Base-by-base conservation (phyloP, 768 basidiomycete genomes). In the Pluteus cervinus region DNA sequence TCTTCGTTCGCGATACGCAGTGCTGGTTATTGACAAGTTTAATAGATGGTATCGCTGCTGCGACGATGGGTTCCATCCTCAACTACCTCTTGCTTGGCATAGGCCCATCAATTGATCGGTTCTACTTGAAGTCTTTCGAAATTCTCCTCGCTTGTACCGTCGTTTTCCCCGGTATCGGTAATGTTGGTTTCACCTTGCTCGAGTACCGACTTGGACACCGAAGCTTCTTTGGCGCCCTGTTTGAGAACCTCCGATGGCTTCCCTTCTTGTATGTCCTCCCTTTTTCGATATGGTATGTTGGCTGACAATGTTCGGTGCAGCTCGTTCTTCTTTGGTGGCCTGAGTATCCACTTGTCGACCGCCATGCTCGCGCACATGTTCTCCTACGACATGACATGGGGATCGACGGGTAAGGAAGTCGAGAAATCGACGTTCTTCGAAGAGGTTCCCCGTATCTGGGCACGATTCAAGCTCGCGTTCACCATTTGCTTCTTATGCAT, bases 341-440 rank as follows among this genome's bases (percentile, higher is more conserved):
- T 88, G 40, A 78, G 76, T 39, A 77, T 86, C 50, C 86, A 84
- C 49, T 64, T 87, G 41, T 73, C 72, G 25, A 76, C 75, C 26
- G 78, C 81, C 1, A 63, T 84, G 28, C 63, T 82, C 24, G 79
- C 81, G 7, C 79, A 84, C 48, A 42, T 81, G 56, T 81, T 80
- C 65, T 81, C 79, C 21, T 74, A 81, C 46, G 57, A 73, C 45
- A 73, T 74, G 69, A 72, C 71, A 23, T 74, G 72, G 72, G 71
- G 72, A 20, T 72, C 71, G 20, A 74, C 72, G 1, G 70, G 63
- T 48, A 91, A 93, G 60, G 86, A 88, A 61, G 86, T 92, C 36
- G 83, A 90, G 52, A 71, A 76, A 20, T 86, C 84, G 2, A 88
- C 89, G 40, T 90, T 93, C 68, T 90, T 86, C 76, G 77, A 87